Percentiles rank a stretch among this genome's conserved stretches.
Evolutionary conservation across 2,329 filamentous ascomycete species (phyloP).

Genomic region (Colletotrichum echinochloae): DNA sequence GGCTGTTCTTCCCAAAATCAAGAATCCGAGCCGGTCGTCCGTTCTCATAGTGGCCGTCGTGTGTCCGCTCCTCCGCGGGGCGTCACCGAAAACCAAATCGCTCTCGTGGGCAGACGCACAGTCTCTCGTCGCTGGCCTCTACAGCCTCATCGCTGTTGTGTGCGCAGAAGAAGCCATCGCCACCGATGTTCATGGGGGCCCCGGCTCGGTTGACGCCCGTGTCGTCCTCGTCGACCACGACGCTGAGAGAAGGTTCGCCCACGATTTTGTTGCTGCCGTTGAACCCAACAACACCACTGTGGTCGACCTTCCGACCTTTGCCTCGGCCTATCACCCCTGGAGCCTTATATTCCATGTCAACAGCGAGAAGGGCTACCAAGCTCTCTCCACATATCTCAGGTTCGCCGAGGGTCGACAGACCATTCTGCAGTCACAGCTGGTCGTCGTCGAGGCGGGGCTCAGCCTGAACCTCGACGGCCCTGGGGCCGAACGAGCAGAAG

Average conservation of each 20-base stretch:
- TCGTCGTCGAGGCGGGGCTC: constrained; percentile 65
- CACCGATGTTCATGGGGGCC: constrained; percentile 66
- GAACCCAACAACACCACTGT: constrained; percentile 60
- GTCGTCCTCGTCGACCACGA: constrained; percentile 78
- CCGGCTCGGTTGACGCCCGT: constrained; percentile 80
- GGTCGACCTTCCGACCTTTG: constrained; percentile 64
- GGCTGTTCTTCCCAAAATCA: constrained; percentile 64
- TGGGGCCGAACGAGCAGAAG: neutral
- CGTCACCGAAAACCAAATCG: constrained; percentile 61
- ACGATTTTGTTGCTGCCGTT: constrained; percentile 52
- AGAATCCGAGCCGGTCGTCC: constrained; percentile 50
- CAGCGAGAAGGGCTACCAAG: constrained; percentile 70
- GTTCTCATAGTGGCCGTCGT: constrained; percentile 69
- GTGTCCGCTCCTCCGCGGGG: constrained; percentile 69
- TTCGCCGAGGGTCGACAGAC: constrained; percentile 60
- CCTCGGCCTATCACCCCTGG: constrained; percentile 70
- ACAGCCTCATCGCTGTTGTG: constrained; percentile 80
- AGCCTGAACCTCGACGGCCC: constrained; percentile 53
- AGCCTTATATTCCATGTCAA: constrained; percentile 73
- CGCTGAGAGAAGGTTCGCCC: constrained; percentile 47
- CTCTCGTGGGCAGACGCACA: constrained; percentile 77
- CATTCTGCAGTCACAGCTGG: constrained; percentile 63
- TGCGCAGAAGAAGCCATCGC: constrained; percentile 72
- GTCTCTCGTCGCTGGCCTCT: constrained; percentile 79
- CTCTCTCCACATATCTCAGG: constrained; percentile 64